Conservation (phyloP, 805 yeast species). For the Isabelozyma rhagii region DNA sequence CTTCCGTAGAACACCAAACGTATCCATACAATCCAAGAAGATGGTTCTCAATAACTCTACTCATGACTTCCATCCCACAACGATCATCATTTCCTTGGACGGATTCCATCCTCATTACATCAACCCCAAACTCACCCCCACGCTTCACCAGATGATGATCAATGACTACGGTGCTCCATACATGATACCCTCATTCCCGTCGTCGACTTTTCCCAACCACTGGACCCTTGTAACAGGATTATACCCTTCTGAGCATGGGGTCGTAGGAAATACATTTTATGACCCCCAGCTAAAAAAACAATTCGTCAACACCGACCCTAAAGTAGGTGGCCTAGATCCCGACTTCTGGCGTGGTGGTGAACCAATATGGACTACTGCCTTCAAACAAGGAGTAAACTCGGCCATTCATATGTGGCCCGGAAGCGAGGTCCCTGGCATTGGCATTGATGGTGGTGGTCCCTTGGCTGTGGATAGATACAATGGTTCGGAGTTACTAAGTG, state of each 20-base stretch:
- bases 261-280: slow-evolving; percentile 76
- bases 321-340: slow-evolving; percentile 46
- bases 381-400: slow-evolving; percentile 52
- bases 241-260: slow-evolving; percentile 81
- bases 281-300: slow-evolving; percentile 55
- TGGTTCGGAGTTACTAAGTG: slow-evolving; percentile 54
- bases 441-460: slow-evolving; percentile 41
- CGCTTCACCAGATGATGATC: slow-evolving; percentile 54
- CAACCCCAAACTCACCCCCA: slow-evolving; percentile 63
- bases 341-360: slow-evolving; percentile 84
- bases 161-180: slow-evolving; percentile 67
- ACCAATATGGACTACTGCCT: slow-evolving; percentile 82
- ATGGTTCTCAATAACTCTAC: slow-evolving; percentile 54
- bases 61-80: slow-evolving; percentile 69
- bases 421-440: slow-evolving; percentile 63
- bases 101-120: slow-evolving; percentile 92
- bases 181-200: slow-evolving; percentile 84
- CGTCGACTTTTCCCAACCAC: slow-evolving; percentile 88
- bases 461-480: slow-evolving; percentile 61
- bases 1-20: neutral
- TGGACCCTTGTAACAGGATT: slow-evolving; percentile 89
- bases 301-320: slow-evolving; percentile 62
- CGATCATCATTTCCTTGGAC: slow-evolving; percentile 75
- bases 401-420: slow-evolving; percentile 99
- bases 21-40: neutral